Evolutionary conservation across 2,329 filamentous ascomycete genomes (phyloP).

Genomic region (Arthrobotrys pseudoclavata): DNA sequence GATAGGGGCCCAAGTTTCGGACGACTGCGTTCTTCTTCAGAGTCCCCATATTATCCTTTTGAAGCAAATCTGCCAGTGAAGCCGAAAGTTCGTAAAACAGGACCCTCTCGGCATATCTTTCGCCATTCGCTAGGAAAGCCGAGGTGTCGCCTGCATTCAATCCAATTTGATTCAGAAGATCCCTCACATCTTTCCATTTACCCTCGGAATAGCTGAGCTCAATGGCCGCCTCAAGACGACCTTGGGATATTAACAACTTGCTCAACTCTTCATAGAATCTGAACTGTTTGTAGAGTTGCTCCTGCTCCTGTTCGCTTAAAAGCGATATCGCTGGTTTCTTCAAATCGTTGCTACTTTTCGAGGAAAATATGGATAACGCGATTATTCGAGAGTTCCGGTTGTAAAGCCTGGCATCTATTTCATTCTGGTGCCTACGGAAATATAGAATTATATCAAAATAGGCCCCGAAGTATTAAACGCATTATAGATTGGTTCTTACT

Average conservation of each 20-base stretch:
- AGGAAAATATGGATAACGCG: conserved; percentile 10
- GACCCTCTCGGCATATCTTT: conserved; percentile 11
- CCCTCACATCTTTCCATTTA: conserved; percentile 6
- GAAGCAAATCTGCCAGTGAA: background rate
- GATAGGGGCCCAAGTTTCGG: background rate
- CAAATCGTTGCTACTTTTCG: background rate
- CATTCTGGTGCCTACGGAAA: background rate
- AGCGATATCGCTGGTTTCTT: conserved; percentile 24
- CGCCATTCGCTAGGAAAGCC: background rate
- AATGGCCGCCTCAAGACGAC: conserved; percentile 11
- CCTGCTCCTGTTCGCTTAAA: conserved; percentile 17
- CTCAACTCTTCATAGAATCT: conserved; percentile 22
- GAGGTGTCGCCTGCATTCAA: background rate
- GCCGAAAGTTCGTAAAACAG: conserved; percentile 16
- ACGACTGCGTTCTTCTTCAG: background rate
- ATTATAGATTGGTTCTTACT: background rate
- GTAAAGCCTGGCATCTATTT: conserved; percentile 1
- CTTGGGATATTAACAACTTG: conserved; percentile 14
- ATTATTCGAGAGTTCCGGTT: conserved; percentile 13
- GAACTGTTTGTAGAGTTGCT: conserved; percentile 31
- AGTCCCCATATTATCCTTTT: background rate
- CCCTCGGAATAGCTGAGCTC: conserved; percentile 23
- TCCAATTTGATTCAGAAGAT: background rate
- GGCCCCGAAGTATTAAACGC: background rate
- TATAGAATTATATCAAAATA: background rate